Percentiles rank a stretch among this genome's conserved stretches.
Conservation (phyloP, 306 rosid species). For the Acacia melanoxylon region DNA sequence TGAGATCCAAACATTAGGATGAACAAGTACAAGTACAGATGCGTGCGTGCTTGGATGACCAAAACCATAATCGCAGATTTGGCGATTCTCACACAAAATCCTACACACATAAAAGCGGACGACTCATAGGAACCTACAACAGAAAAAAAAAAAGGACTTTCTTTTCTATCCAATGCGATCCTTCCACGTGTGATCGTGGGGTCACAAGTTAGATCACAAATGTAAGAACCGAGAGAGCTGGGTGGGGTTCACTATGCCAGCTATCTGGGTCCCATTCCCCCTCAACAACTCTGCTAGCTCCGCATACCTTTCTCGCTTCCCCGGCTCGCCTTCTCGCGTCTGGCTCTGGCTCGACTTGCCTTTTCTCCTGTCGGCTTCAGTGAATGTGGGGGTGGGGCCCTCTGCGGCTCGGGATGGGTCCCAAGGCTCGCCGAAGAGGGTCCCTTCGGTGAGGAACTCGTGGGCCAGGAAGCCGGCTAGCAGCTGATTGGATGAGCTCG, state of each 20-base stretch:
- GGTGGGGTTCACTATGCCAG: slow-evolving; percentile 65
- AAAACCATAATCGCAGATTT: neutral
- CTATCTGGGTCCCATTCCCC: slow-evolving; percentile 47
- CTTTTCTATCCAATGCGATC: slow-evolving; percentile 3
- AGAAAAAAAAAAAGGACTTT: neutral
- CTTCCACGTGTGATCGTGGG: slow-evolving; percentile 12
- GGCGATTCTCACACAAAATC: neutral
- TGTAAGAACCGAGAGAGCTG: slow-evolving; percentile 59
- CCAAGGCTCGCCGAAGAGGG: slow-evolving; percentile 54
- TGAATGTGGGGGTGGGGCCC: neutral
- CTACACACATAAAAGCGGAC: neutral
- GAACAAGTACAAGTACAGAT: neutral
- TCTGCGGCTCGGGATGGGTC: slow-evolving; percentile 34
- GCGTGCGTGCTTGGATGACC: neutral
- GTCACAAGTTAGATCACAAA: slow-evolving; percentile 29
- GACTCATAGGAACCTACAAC: neutral
- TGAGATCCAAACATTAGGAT: neutral
- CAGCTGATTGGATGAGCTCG: slow-evolving; percentile 29
- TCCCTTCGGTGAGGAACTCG: slow-evolving; percentile 66
- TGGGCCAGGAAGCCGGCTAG: slow-evolving; percentile 72
- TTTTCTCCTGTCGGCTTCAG: neutral
- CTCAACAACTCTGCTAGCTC: slow-evolving; percentile 52
- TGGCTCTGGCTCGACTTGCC: neutral
- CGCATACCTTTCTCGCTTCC: slow-evolving; percentile 48
- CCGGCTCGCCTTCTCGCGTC: slow-evolving; percentile 10